Base-by-base conservation (phyloP, 176 grass and related monocot species). In the Coix lacrymajobi region DNA sequence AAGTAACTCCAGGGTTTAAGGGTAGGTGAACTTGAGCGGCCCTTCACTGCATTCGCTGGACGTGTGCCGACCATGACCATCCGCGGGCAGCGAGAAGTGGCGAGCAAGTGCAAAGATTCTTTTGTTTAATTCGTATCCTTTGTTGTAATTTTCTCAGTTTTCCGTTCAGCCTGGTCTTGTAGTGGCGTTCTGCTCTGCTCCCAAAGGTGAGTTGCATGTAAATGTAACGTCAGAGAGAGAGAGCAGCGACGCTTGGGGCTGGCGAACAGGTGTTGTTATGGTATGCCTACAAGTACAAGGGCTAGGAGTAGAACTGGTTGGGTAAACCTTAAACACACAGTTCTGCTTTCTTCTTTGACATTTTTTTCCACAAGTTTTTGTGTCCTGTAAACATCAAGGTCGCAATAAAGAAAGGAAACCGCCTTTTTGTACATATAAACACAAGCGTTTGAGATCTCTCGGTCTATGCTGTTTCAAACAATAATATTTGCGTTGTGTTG, bases 61-160 rank as follows among this genome's bases (percentile, higher is more conserved):
- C 14, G 69, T 73, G 88, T 24, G 79, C 19, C 0, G 2, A 57
- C 13, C n/a, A n/a, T n/a, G n/a, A n/a, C n/a, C 83, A 67, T 79
- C 88, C 24, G 68, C 68, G 75, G 32, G 84, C 87, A 68, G 84
- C 39, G 38, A 79, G 48, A 83, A 86, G 88, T 34, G 88, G 88
- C 84, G 84, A 83, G 1, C 87, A 80, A 88, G 78, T 81, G 54
- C 31, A 69, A 17, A 13, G 41, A 86, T 90, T 90, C 84, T 87
- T 90, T 90, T 2, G 84, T 83, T 90, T 79, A 56, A 90, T 90
- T 90, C 68, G 84, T 90, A 68, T 62, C 4, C 73, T 90, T 87
- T 0, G 84, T 90, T 82, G 66, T 82, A 72, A 28, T 8, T 79
- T n/a, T 25, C 25, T 25, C 5, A 36, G 45, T 22, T 40, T 41